Percentiles rank a stretch among this genome's conserved stretches.
These are phyloP conservation scores for Trichosphaerium sp. DNA, from an alignment of 78 protist genomes.

Conservation along the genomic window DNA sequence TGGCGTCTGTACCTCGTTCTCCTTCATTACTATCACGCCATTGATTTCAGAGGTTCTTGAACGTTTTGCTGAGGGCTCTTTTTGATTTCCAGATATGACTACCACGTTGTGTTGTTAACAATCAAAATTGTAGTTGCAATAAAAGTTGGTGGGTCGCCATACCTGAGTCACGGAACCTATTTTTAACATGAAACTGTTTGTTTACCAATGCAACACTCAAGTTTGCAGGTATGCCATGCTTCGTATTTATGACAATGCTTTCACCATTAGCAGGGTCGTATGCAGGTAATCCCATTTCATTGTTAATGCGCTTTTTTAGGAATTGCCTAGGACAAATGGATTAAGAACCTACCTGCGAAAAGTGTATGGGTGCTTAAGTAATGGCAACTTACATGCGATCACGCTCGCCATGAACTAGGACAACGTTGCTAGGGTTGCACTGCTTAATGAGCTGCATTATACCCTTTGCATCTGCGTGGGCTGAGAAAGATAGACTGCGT, in stretches of 20 bases:
- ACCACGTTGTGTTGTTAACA: no score
- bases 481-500: constrained; percentile 63
- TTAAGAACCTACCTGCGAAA: neutral
- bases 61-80: neutral
- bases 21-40: neutral
- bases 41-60: neutral
- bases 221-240: constrained; percentile 29
- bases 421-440: constrained; percentile 70
- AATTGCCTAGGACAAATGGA: constrained; percentile 24
- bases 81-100: neutral
- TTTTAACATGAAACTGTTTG: constrained; percentile 11
- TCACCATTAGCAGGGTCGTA: constrained; percentile 77
- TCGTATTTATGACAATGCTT: constrained; percentile 29
- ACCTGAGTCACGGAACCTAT: neutral
- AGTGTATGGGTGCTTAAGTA: neutral
- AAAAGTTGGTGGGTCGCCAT: no score
- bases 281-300: constrained; percentile 63
- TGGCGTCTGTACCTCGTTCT: neutral
- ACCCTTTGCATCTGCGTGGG: constrained; percentile 97
- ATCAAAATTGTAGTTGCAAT: no score
- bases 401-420: constrained; percentile 95
- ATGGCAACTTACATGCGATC: constrained; percentile 53
- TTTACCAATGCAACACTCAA: constrained; percentile 34
- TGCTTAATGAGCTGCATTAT: constrained; percentile 67
- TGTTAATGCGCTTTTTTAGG: constrained; percentile 46